These are phyloP conservation scores for Hymenoscyphus repandus DNA, from an alignment of 2,329 filamentous ascomycete genomes.

Conservation along the genomic window DNA sequence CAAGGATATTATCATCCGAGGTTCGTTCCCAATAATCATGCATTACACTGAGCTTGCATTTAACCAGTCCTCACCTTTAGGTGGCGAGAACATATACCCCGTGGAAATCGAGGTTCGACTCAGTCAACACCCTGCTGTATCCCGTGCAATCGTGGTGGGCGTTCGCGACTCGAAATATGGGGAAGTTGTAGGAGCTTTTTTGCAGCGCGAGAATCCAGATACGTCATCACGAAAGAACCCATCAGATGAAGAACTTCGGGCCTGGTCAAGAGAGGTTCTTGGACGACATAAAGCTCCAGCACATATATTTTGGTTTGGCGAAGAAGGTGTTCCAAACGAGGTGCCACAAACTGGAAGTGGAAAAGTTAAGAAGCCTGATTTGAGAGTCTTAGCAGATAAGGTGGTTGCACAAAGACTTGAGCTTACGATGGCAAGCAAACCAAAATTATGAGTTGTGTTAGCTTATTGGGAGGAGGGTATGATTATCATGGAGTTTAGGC, in stretches of 20 bases:
- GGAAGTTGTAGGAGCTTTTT: conserved; percentile 60
- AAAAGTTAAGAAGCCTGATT: conserved; percentile 57
- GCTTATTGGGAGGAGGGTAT: no score
- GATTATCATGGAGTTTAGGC: background rate
- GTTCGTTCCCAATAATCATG: conserved; percentile 26
- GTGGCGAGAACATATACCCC: conserved; percentile 55
- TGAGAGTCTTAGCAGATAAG: conserved; percentile 18
- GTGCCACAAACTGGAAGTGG: conserved; percentile 67
- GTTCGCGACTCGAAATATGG: conserved; percentile 59
- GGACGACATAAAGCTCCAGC: conserved; percentile 65
- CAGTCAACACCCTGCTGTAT: conserved; percentile 47
- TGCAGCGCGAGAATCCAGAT: conserved; percentile 26
- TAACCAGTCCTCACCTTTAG: conserved; percentile 22
- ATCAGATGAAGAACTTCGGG: conserved; percentile 48
- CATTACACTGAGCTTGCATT: background rate
- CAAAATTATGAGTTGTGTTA: background rate
- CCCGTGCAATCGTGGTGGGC: conserved; percentile 57
- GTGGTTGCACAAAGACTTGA: conserved; percentile 14
- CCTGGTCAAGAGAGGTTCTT: conserved; percentile 57
- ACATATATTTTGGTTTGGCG: conserved; percentile 72
- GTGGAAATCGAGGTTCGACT: conserved; percentile 53
- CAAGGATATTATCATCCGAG: conserved; percentile 68
- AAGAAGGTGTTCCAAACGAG: conserved; percentile 47
- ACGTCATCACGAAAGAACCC: conserved; percentile 32
- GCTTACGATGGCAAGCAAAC: background rate